Evolutionary conservation across 768 basidiomycete genomes (phyloP), one percentile per base, ranked within the genome.

Genomic region (Boletus fagicola): DNA sequence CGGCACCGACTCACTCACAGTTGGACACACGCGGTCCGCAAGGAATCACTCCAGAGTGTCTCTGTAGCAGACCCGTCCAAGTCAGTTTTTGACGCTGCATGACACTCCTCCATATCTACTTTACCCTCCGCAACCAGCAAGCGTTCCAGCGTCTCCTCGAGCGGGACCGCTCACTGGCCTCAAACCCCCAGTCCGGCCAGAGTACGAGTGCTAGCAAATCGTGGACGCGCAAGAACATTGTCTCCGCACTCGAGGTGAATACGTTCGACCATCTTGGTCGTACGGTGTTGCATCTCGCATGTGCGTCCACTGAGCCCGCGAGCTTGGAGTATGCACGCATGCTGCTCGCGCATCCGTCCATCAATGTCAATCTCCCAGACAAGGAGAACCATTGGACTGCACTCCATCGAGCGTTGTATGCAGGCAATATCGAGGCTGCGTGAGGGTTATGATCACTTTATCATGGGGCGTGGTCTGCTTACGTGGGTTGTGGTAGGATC

Each of bases 321-420:
- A 81, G 84, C 46, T 71, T 91, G 62, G 89, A 93, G 64, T 98
- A 89, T 68, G 83, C 91, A 42, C 79, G 84, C 51, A 76, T 90
- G 53, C 76, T 98, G 6, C 80, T 98, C 50, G 80, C 82, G 18
- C 88, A 92, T 61, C 85, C 92, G 1, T 73, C 76, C 24, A 78
- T 94, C 69, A 87, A 90, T 55, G 83, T 93, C 62, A 98, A 98
- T 63, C 56, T 89, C 8, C 75, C 77, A 42, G 96, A 99, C 72
- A 70, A 70, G 52, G 96, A 98, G 77, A 91, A 83, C 56, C 88
- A 87, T 55, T 98, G 94, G 90, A 96, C 93, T 1, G 83, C 95
- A 8, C 76, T 98, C 22, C 96, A 99, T 66, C 77, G 94, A 48
- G 92, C 92, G 2, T 71, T 95, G 63, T 97, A 94, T 68, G 71